phyloP scores from a whole-genome alignment of 148 eudicot genomes.

The Chenopodium berlandieri region DNA sequence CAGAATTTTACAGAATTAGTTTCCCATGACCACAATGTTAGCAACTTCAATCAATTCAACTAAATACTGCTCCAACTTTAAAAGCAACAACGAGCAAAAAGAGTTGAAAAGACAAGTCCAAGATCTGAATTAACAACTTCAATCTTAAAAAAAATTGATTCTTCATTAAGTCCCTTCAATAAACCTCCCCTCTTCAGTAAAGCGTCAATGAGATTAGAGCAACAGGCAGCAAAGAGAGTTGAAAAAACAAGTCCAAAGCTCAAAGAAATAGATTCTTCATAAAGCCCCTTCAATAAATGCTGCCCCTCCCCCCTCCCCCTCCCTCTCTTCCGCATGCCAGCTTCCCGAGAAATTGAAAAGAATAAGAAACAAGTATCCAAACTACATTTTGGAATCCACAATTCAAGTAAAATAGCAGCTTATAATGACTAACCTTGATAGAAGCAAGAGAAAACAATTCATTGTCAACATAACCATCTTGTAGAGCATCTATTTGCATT shows the following conservation, averaged over 20 bases:
- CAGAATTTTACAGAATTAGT: neutral
- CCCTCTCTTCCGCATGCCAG: too few relatives aligned
- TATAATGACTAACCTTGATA: conserved; percentile 58
- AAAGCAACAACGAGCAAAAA: neutral
- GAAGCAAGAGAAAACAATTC: conserved; percentile 80
- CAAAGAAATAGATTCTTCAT: neutral
- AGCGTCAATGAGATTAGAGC: too few relatives aligned
- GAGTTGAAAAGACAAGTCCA: neutral
- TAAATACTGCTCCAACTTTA: too few relatives aligned
- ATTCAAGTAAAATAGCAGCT: neutral
- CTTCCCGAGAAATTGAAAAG: neutral
- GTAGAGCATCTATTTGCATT: conserved; percentile 68
- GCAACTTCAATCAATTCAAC: neutral
- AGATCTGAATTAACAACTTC: neutral
- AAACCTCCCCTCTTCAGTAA: too few relatives aligned
- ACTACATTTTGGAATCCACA: neutral
- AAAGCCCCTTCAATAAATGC: neutral
- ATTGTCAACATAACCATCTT: conserved; percentile 70
- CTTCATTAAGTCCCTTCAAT: too few relatives aligned
- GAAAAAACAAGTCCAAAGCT: too few relatives aligned
- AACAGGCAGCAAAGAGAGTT: too few relatives aligned
- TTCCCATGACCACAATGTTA: neutral
- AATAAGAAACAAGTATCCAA: neutral
- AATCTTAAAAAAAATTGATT: too few relatives aligned
- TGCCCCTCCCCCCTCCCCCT: too few relatives aligned